These are phyloP conservation scores for Mariannaea sp. DNA, from an alignment of 2,329 filamentous ascomycete genomes.

Conservation along the genomic window DNA sequence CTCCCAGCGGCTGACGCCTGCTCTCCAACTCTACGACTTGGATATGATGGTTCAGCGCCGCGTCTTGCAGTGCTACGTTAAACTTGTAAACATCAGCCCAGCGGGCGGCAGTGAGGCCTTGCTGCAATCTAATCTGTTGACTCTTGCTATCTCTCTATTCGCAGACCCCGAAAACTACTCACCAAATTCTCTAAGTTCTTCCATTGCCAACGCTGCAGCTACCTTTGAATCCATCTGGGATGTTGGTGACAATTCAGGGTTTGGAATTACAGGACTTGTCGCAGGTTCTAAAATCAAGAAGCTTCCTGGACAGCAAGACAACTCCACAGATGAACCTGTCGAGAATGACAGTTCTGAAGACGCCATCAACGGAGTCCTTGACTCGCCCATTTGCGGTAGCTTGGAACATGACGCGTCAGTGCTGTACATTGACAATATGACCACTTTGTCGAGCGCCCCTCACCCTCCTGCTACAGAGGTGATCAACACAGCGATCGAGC, in stretches of 20 bases:
- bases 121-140: conserved; percentile 88
- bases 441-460: conserved; percentile 55
- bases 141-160: conserved; percentile 87
- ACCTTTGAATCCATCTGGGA: conserved; percentile 96
- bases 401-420: conserved; percentile 88
- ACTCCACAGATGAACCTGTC: conserved; percentile 48
- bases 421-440: conserved; percentile 65
- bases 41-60: conserved; percentile 91
- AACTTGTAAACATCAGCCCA: conserved; percentile 86
- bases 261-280: conserved; percentile 87
- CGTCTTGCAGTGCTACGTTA: conserved; percentile 93
- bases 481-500: conserved; percentile 88
- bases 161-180: conserved; percentile 90
- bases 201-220: conserved; percentile 87
- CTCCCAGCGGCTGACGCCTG: conserved; percentile 79
- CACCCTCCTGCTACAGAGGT: conserved; percentile 91
- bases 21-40: conserved; percentile 86
- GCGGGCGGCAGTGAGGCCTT: conserved; percentile 83
- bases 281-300: conserved; percentile 74
- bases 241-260: conserved; percentile 89
- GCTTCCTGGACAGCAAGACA: conserved; percentile 70
- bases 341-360: conserved; percentile 66
- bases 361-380: conserved; percentile 63
- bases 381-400: conserved; percentile 78
- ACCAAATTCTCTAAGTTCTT: conserved; percentile 82